Base-by-base conservation (phyloP, 805 yeast genomes). In the Metschnikowia lachancei region DNA sequence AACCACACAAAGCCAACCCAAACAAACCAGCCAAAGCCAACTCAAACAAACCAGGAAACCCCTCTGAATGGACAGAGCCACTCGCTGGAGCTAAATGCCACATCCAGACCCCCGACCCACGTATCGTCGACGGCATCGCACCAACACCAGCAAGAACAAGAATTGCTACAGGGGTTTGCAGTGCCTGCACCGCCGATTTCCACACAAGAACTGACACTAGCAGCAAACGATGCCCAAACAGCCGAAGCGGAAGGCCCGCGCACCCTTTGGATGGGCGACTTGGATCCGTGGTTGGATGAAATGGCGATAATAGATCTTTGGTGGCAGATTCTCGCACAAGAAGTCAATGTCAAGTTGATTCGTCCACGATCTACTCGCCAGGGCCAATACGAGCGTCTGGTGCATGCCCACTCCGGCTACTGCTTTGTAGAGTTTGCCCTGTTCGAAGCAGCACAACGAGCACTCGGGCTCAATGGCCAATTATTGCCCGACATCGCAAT, bases 221-320 rank as follows among this genome's bases (percentile, higher is more conserved):
- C 70, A 29, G 64, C 65, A 26, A 40, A 37, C 31, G 56, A 51
- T 13, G 41, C 46, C 17, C 38, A 41, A 16, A 46, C 46, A 8
- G 44, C 36, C 9, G 17, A 34, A 9, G 20, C 54, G 2, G 64
- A 60, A n/a, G 73, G 77, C 13, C 89, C 95, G 20, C 74, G 85
- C 50, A 86, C 95, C 1, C 67, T 86, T 28, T 86, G 95, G 95
- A 86, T 86, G 95, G 95, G 95, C 10, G 94, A 86, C 63, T 69
- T 86, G 54, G 92, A 86, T 59, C 88, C 92, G 1, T 80, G 85
- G 79, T 78, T 85, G 58, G 88, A 83, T 59, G 94, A 85, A 60
- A 70, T 67, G 3, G 79, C 80, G 4, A 69, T 72, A 39, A 63
- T 61, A 22, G 70, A 74, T 41, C 68, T 80, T 38, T 70, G 87